Evolutionary conservation across 176 grass and related monocot genomes (phyloP).

Genomic region (Pontederia crassipes): DNA sequence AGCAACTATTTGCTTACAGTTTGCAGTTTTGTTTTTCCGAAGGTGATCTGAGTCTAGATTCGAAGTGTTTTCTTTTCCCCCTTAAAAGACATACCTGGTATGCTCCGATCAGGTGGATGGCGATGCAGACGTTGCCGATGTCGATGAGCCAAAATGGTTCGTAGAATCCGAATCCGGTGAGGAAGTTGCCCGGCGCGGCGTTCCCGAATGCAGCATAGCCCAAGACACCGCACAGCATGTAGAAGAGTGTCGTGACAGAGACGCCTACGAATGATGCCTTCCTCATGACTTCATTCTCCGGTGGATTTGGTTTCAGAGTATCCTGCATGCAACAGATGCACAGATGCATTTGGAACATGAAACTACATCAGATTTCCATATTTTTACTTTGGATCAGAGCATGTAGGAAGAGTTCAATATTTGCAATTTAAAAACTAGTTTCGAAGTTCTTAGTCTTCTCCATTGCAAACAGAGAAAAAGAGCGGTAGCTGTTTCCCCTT

Average conservation of each 20-base stretch:
- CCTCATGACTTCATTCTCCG: slow-evolving; percentile 93
- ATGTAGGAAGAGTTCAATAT: neutral
- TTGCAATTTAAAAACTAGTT: neutral
- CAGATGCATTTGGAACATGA: too few species aligned
- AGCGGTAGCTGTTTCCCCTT: too few species aligned
- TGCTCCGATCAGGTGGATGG: slow-evolving; percentile 79
- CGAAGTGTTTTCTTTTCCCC: neutral
- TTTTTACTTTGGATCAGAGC: too few species aligned
- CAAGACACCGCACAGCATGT: slow-evolving; percentile 78
- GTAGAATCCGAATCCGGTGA: slow-evolving; percentile 92
- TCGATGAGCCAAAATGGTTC: slow-evolving; percentile 96
- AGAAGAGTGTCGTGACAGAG: slow-evolving; percentile 64
- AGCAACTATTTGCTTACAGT: too few species aligned
- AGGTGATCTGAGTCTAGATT: too few species aligned
- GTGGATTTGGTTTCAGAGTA: slow-evolving; percentile 67
- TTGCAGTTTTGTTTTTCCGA: too few species aligned
- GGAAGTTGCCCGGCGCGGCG: slow-evolving; percentile 75
- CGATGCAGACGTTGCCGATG: slow-evolving; percentile 76
- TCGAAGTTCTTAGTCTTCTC: too few species aligned
- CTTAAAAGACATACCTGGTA: slow-evolving; percentile 39
- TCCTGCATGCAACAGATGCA: slow-evolving; percentile 28
- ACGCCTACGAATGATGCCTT: slow-evolving; percentile 78
- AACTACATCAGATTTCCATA: too few species aligned
- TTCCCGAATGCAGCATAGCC: slow-evolving; percentile 92
- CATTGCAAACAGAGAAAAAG: too few species aligned